Base-by-base conservation (phyloP, 2,329 filamentous ascomycete species). In the Colletotrichum karsti region DNA sequence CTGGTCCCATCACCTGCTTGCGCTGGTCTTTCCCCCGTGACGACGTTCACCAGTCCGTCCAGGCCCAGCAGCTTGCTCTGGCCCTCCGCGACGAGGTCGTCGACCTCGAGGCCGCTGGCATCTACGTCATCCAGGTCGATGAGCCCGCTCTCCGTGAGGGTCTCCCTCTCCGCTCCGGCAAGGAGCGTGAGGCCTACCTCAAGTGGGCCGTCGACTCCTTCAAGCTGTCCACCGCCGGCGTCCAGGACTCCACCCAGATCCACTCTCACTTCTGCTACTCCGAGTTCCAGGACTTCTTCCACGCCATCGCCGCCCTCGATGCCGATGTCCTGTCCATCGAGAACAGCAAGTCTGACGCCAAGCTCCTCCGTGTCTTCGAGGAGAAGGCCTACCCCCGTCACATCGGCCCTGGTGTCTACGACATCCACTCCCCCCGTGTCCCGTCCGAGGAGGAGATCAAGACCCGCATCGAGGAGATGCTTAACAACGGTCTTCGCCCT, bases 211-310 rank as follows among this genome's bases (percentile, higher is more conserved):
- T 99, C 78, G 92, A 97, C 86, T 94, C 95, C 77, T 99, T 99
- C 94, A 94, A 93, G 82, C 93, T 99, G 74, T 91, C 95, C 73
- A 97, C 95, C 76, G 91, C 94, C 69, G 96, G 94, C 82, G 95
- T 99, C 70, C 86, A 94, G 85, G 94, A 99, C 84, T 93, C 92
- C 67, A 99, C 96, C 74, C 96, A 99, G 90, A 98, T 99, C 83
- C 96, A 99, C 92, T 98, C 95, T 72, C 96, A 99, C 89, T 99
- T 99, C 93, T 99, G 96, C 85, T 99, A 99, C 92, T 98, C 96
- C 59, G 96, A 99, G 90, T 99, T 99, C 93, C 96, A 99, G 87
- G 96, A 99, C 89, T 99, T 99, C 90, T 99, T 99, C 94, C 94
- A 98, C 86, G 96, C 96, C 85, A 99, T 99, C 77, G 94, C 96